phyloP scores from a whole-genome alignment of 805 yeast genomes.

The Teunomyces gatunensis region DNA sequence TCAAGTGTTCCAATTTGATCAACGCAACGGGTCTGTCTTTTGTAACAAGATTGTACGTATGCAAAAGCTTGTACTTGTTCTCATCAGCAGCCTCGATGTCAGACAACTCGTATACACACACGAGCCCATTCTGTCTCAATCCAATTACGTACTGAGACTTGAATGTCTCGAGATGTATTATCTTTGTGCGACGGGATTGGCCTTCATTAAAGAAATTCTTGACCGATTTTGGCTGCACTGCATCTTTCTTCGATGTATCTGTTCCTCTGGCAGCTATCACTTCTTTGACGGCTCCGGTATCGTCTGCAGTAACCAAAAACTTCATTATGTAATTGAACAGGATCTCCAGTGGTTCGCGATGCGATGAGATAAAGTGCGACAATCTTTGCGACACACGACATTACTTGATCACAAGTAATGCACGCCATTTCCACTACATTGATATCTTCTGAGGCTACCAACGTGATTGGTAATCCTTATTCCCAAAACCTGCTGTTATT shows the following conservation, averaged over 20 bases:
- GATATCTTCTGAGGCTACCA: no score
- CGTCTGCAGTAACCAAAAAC: constrained; percentile 61
- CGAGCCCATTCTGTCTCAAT: constrained; percentile 42
- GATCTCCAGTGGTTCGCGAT: background rate
- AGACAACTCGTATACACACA: constrained; percentile 37
- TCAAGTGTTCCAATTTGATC: constrained; percentile 23
- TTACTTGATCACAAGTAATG: no score
- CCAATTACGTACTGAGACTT: constrained; percentile 38
- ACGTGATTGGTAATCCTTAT: no score
- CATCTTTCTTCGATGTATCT: constrained; percentile 72
- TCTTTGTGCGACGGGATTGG: constrained; percentile 28
- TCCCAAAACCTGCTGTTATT: no score
- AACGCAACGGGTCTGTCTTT: constrained; percentile 34
- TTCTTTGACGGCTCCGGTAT: constrained; percentile 65
- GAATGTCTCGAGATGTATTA: constrained; percentile 31
- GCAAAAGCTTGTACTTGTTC: constrained; percentile 38
- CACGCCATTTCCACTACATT: no score
- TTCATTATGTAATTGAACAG: constrained; percentile 43
- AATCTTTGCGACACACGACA: background rate
- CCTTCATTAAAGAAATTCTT: constrained; percentile 34
- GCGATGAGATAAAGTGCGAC: constrained; percentile 1
- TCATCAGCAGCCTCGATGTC: constrained; percentile 19
- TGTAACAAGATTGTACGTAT: constrained; percentile 23
- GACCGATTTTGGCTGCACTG: constrained; percentile 60
- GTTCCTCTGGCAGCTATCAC: constrained; percentile 64